Evolutionary conservation across 2,329 filamentous ascomycete genomes (phyloP).

Genomic region (Dryadomyces quercus-mongolicae): DNA sequence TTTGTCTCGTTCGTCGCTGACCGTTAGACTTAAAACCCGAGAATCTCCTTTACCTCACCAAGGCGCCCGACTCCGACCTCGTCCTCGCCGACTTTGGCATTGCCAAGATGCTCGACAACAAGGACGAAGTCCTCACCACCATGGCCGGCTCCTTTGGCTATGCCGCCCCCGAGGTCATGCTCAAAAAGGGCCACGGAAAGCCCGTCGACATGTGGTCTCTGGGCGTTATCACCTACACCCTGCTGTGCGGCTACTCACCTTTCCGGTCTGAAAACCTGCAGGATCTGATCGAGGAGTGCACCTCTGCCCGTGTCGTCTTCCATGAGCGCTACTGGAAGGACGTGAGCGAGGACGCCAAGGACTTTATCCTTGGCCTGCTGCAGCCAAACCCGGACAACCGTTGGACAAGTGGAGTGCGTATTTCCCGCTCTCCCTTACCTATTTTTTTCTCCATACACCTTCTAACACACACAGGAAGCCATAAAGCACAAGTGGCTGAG

Average conservation of each 20-base stretch:
- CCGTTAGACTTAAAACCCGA: slow-evolving; percentile 84
- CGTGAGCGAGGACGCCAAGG: slow-evolving; percentile 87
- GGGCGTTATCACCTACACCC: slow-evolving; percentile 95
- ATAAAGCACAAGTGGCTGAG: slow-evolving; percentile 79
- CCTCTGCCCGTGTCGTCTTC: slow-evolving; percentile 72
- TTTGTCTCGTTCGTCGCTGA: background rate
- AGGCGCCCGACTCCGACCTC: slow-evolving; percentile 64
- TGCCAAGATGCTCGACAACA: slow-evolving; percentile 89
- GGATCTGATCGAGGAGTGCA: slow-evolving; percentile 92
- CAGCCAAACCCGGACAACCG: slow-evolving; percentile 67
- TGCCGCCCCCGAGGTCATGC: slow-evolving; percentile 94
- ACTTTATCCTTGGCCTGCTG: slow-evolving; percentile 77
- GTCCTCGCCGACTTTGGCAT: slow-evolving; percentile 97
- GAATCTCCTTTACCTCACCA: slow-evolving; percentile 87
- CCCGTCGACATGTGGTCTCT: slow-evolving; percentile 99
- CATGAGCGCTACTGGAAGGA: slow-evolving; percentile 98
- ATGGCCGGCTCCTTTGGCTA: slow-evolving; percentile 99
- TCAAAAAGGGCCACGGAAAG: slow-evolving; percentile 94
- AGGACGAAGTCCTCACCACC: slow-evolving; percentile 84
- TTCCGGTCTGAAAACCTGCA: slow-evolving; percentile 91
- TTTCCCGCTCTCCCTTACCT: background rate
- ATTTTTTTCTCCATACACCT: background rate
- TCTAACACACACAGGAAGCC: slow-evolving; percentile 44
- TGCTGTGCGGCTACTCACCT: slow-evolving; percentile 95
- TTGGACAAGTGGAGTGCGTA: slow-evolving; percentile 59